Base-by-base conservation (phyloP, 495 filamentous ascomycete genomes). In the Aspergillus funiculosus region DNA sequence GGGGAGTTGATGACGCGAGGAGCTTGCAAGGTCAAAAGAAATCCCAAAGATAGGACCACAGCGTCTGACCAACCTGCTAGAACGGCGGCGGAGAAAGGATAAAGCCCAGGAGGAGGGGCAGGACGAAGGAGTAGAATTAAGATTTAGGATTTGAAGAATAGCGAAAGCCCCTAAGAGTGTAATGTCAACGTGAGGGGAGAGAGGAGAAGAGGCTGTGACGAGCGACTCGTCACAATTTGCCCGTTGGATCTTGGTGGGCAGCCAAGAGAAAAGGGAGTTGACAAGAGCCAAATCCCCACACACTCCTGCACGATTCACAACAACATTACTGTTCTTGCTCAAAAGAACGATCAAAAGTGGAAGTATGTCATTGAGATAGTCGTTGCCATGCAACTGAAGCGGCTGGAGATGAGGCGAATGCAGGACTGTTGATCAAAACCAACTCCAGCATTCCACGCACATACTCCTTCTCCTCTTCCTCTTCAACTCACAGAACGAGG, bases 221-320 rank as follows among this genome's bases (percentile, higher is more conserved):
- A 51, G 46, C 17, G 25, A 18, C 54, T 56, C 63, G 56, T 68
- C 62, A 68, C 52, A 46, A 59, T 59, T 66, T 62, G 43, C 53
- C 47, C 38, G 37, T 41, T 25, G 34, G 31, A 46, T 39, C 43
- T 18, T 30, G 25, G 46, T 13, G 44, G 26, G 18, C 28, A 29
- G 56, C 52, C 52, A 58, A 56, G 48, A 46, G 42, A 39, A 50
- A 46, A 35, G 46, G 51, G 44, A 45, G 36, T 21, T 48, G 48
- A 51, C 52, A 50, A 30, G 22, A 43, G 43, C 34, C 15, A 8
- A 19, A 48, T 51, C 36, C 21, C 48, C 48, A 47, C 55, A 43
- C 35, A n/a, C n/a, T n/a, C n/a, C n/a, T 48, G 50, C 47, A 53
- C 47, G 43, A 47, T 18, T 36, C 42, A 44, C 30, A 35, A 29